These are phyloP conservation scores for Metschnikowia continentalis DNA, from an alignment of 805 yeast species.

Conservation along the genomic window DNA sequence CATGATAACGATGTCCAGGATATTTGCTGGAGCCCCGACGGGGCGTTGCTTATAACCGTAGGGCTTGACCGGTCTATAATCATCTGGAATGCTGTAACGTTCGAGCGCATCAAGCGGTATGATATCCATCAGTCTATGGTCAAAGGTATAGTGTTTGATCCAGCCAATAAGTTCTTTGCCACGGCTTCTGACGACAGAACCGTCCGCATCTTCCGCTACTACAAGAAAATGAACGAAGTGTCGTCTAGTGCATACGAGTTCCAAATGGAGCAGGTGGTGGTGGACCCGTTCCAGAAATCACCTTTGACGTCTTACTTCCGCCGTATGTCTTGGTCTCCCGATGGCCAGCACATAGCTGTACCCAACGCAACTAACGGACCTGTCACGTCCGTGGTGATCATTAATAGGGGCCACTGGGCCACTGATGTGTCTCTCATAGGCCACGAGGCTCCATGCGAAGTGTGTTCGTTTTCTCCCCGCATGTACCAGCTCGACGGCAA, in stretches of 20 bases:
- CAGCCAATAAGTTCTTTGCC: constrained; percentile 96
- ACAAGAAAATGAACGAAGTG: constrained; percentile 49
- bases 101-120: constrained; percentile 82
- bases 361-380: constrained; percentile 87
- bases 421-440: constrained; percentile 72
- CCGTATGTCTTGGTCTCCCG: constrained; percentile 86
- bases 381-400: constrained; percentile 66
- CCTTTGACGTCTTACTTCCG: constrained; percentile 91
- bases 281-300: constrained; percentile 81
- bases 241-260: constrained; percentile 65
- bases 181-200: constrained; percentile 96
- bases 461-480: constrained; percentile 69
- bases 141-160: constrained; percentile 95
- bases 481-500: constrained; percentile 42
- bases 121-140: constrained; percentile 94
- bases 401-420: constrained; percentile 78
- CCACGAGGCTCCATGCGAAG: constrained; percentile 83
- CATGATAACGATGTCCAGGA: constrained; percentile 98
- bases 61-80: constrained; percentile 91
- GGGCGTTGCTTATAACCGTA: constrained; percentile 83
- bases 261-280: constrained; percentile 76
- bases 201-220: constrained; percentile 80
- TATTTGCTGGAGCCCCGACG: constrained; percentile 97
- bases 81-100: constrained; percentile 89
- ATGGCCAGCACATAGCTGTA: constrained; percentile 80